Percentiles rank a stretch among this genome's conserved stretches.
phyloP scores from a whole-genome alignment of 192 early-diverging fungal species.

The Mortierella antarctica region DNA sequence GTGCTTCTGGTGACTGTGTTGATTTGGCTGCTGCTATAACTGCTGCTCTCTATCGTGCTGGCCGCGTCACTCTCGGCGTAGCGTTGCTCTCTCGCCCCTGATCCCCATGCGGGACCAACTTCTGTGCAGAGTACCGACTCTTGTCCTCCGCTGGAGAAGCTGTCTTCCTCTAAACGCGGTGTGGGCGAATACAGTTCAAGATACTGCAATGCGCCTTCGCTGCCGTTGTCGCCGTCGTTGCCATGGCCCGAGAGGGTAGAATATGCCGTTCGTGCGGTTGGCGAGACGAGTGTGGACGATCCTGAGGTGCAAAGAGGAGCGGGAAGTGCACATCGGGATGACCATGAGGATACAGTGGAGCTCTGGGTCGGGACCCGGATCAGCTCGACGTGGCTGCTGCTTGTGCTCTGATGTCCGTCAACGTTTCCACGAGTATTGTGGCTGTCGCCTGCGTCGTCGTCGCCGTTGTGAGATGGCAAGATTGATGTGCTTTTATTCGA shows the following conservation, averaged over 20 bases:
- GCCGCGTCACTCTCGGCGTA: background rate
- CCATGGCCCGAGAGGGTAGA: background rate
- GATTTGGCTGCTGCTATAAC: background rate
- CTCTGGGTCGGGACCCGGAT: constrained; percentile 17
- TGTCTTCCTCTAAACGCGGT: too few species aligned
- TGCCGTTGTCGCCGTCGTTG: too few species aligned
- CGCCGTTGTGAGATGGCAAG: background rate
- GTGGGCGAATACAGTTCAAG: too few species aligned
- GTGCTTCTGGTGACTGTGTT: background rate
- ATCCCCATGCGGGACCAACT: too few species aligned
- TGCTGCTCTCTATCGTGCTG: background rate
- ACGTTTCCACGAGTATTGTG: background rate
- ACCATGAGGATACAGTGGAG: background rate
- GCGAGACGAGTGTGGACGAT: background rate
- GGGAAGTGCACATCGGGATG: too few species aligned
- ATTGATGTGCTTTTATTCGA: too few species aligned
- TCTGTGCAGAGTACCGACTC: too few species aligned
- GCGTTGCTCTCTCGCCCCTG: background rate
- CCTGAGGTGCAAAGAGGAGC: background rate
- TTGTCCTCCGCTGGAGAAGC: too few species aligned
- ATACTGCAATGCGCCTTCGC: too few species aligned
- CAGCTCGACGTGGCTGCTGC: constrained; percentile 2
- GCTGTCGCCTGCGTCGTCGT: background rate
- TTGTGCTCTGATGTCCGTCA: background rate
- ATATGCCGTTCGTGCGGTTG: background rate